Percentiles rank a stretch among this genome's conserved stretches.
Evolutionary conservation across 2,329 filamentous ascomycete genomes (phyloP).

Genomic region (Pseudodiploospora longispora): DNA sequence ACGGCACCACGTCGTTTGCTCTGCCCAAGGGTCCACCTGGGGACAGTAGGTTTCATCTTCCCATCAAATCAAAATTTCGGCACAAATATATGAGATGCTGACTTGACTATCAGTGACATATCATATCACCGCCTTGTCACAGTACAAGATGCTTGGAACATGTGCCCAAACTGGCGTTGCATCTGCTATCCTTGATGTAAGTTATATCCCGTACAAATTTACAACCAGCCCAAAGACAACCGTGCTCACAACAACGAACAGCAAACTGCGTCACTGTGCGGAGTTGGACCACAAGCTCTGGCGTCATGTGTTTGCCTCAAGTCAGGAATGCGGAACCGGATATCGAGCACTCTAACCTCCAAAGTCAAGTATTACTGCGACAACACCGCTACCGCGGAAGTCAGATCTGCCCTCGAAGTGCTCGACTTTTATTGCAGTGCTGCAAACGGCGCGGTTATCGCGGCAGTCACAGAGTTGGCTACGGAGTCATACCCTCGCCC

Average conservation of each 20-base stretch:
- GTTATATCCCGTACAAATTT: conserved; percentile 4
- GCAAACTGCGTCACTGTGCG: conserved; percentile 33
- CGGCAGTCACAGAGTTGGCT: conserved; percentile 32
- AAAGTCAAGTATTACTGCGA: conserved; percentile 36
- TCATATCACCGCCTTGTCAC: conserved; percentile 43
- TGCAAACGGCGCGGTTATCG: conserved; percentile 32
- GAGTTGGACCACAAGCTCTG: conserved; percentile 37
- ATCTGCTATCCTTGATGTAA: conserved; percentile 32
- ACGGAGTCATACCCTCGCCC: conserved; percentile 11
- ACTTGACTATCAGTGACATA: conserved; percentile 36
- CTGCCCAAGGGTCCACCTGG: conserved; percentile 38
- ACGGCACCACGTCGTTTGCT: conserved; percentile 42
- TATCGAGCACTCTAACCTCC: conserved; percentile 37
- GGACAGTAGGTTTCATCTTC: conserved; percentile 32
- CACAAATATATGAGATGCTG: background rate
- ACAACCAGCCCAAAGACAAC: background rate
- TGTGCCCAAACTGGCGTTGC: conserved; percentile 39
- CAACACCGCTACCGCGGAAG: conserved; percentile 33
- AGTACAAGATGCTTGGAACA: conserved; percentile 34
- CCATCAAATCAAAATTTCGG: background rate
- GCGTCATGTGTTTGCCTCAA: conserved; percentile 47
- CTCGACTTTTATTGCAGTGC: conserved; percentile 43
- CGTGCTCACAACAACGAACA: background rate
- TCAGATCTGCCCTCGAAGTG: conserved; percentile 37
- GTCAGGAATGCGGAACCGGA: conserved; percentile 33